A percentile compares a stretch with the other conserved stretches of the same genome.
Conservation (phyloP, 768 basidiomycete species). For the Thelephora aurantiotincta region DNA sequence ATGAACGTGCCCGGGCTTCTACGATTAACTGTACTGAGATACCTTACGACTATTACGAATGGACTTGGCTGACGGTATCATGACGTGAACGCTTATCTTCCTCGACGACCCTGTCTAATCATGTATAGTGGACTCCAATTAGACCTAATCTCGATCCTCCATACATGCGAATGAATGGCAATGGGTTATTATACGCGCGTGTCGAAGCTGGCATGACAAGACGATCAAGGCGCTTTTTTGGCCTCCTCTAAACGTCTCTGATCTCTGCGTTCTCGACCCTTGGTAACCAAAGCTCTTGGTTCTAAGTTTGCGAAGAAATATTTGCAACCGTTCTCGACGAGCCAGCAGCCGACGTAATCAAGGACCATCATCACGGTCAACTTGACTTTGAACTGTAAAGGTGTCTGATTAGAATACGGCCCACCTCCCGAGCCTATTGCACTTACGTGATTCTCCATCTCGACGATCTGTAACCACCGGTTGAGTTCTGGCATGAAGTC, state of each 20-base stretch:
- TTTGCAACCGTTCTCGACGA: constrained; percentile 76
- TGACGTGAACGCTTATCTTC: too few species aligned
- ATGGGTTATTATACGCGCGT: too few species aligned
- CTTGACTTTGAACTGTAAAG: constrained; percentile 61
- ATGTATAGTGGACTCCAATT: too few species aligned
- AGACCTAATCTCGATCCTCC: too few species aligned
- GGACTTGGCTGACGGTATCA: too few species aligned
- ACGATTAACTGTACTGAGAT: too few species aligned
- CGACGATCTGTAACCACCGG: constrained; percentile 92
- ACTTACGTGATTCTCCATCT: constrained; percentile 68
- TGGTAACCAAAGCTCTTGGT: constrained; percentile 73
- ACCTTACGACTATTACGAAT: too few species aligned
- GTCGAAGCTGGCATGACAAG: too few species aligned
- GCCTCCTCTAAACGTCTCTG: constrained; percentile 32
- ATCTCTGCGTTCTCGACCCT: constrained; percentile 72
- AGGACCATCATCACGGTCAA: constrained; percentile 71
- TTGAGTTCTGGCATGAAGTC: constrained; percentile 94
- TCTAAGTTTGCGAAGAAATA: constrained; percentile 76
- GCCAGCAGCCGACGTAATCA: constrained; percentile 83
- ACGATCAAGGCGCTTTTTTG: not conserved
- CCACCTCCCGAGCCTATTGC: not conserved
- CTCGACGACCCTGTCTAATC: too few species aligned
- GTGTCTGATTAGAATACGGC: constrained; percentile 2
- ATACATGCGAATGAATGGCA: too few species aligned
- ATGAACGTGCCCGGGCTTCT: too few species aligned